Conservation (phyloP, 768 basidiomycete species). For the Lentinula sp. region DNA sequence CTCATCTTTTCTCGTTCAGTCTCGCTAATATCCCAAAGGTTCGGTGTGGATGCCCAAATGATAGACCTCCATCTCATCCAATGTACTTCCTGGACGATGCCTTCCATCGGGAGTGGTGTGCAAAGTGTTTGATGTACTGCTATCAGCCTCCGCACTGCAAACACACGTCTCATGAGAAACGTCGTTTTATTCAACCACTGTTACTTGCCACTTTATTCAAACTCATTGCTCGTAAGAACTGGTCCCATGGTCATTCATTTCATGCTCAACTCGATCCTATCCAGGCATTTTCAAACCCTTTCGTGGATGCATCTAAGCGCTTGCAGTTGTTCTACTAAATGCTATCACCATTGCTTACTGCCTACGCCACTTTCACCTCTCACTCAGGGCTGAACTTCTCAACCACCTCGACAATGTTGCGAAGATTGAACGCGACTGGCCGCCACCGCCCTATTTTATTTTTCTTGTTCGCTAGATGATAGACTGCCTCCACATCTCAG, state of each 20-base stretch:
- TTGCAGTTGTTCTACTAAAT: background rate
- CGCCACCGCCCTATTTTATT: too few species aligned
- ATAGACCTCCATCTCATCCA: conserved; percentile 19
- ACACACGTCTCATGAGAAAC: background rate
- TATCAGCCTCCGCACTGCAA: conserved; percentile 18
- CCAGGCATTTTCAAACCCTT: background rate
- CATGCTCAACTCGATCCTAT: background rate
- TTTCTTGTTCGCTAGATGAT: too few species aligned
- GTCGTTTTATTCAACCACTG: background rate
- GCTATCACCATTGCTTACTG: background rate
- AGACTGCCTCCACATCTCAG: too few species aligned
- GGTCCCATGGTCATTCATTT: background rate
- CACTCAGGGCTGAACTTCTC: background rate
- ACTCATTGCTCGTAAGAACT: background rate
- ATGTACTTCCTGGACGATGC: conserved; percentile 25
- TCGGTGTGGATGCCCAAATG: conserved; percentile 28
- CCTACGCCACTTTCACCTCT: background rate
- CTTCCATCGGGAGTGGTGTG: conserved; percentile 26
- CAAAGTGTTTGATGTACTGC: conserved; percentile 23
- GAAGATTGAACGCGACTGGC: too few species aligned
- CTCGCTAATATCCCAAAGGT: background rate
- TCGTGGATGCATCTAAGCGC: background rate
- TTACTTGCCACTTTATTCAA: background rate
- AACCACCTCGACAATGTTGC: too few species aligned
- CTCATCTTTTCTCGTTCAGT: background rate